Evolutionary conservation across 331 rosid genomes (phyloP).

Genomic region (Rosa hybrid): DNA sequence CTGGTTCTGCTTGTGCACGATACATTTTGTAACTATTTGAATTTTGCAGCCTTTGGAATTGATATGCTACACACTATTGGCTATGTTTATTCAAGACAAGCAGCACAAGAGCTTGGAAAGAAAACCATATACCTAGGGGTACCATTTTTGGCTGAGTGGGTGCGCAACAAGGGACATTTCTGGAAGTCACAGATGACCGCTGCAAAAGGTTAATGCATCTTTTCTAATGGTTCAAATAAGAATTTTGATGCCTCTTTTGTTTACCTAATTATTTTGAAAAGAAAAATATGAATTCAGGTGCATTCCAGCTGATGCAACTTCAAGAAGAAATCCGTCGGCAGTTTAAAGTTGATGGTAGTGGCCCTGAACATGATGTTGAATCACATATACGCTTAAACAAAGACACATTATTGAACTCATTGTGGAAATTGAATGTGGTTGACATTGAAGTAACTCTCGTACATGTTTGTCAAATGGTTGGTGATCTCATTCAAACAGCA

Average conservation of each 20-base stretch:
- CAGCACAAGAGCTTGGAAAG: constrained; percentile 94
- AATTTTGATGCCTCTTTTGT: constrained; percentile 4
- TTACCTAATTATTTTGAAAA: constrained; percentile 27
- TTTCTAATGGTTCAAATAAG: constrained; percentile 6
- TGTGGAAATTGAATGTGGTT: constrained; percentile 92
- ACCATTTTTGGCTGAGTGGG: constrained; percentile 95
- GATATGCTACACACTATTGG: constrained; percentile 78
- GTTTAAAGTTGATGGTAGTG: constrained; percentile 57
- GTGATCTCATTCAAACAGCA: neutral
- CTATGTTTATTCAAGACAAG: constrained; percentile 82
- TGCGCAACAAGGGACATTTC: constrained; percentile 84
- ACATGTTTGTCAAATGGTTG: constrained; percentile 88
- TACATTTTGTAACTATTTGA: constrained; percentile 5
- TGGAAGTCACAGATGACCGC: constrained; percentile 94
- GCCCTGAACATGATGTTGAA: constrained; percentile 53
- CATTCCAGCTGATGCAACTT: constrained; percentile 77
- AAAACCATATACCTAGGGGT: constrained; percentile 85
- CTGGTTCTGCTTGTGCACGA: neutral
- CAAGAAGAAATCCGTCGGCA: constrained; percentile 72
- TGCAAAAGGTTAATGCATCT: constrained; percentile 60
- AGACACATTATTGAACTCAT: constrained; percentile 72
- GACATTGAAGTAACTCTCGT: constrained; percentile 88
- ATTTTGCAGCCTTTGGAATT: constrained; percentile 71
- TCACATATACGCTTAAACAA: constrained; percentile 68
- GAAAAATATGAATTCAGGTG: constrained; percentile 48